Evolutionary conservation across 1,139 yeast genomes (phyloP).

Genomic region (Torulaspora globosa): DNA sequence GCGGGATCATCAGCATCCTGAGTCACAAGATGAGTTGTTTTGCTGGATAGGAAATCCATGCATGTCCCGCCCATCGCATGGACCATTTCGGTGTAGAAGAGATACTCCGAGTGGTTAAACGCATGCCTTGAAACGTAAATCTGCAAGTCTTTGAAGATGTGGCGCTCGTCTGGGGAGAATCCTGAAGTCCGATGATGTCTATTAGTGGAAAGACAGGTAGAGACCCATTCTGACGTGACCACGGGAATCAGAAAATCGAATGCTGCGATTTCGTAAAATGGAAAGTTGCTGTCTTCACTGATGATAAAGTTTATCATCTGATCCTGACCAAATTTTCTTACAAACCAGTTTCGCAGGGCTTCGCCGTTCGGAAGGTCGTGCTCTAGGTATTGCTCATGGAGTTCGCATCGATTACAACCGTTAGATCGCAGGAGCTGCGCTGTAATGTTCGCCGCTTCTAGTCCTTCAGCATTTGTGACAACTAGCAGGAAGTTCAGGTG

Average conservation of each 20-base stretch:
- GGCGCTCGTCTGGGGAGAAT: slow-evolving; percentile 64
- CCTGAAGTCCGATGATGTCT: slow-evolving; percentile 47
- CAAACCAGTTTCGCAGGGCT: slow-evolving; percentile 23
- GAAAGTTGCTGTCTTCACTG: slow-evolving; percentile 51
- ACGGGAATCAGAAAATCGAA: slow-evolving; percentile 61
- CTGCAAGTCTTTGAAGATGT: slow-evolving; percentile 57
- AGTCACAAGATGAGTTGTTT: slow-evolving; percentile 76
- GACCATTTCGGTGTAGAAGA: slow-evolving; percentile 54
- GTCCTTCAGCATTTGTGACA: slow-evolving; percentile 37
- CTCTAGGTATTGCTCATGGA: slow-evolving; percentile 11
- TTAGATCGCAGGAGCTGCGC: slow-evolving; percentile 17
- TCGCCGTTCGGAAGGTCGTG: slow-evolving; percentile 20
- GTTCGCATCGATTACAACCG: slow-evolving; percentile 17
- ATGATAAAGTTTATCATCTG: slow-evolving; percentile 48
- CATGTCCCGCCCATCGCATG: slow-evolving; percentile 72
- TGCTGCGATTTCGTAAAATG: slow-evolving; percentile 48
- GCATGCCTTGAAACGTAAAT: slow-evolving; percentile 60
- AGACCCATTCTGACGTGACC: slow-evolving; percentile 62
- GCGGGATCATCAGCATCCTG: slow-evolving; percentile 49
- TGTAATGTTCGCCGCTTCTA: slow-evolving; percentile 31
- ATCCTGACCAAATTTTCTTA: slow-evolving; percentile 15
- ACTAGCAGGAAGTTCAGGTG: slow-evolving; percentile 43
- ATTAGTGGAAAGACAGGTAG: slow-evolving; percentile 44
- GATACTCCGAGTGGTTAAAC: slow-evolving; percentile 57
- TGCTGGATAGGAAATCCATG: slow-evolving; percentile 57